Conservation (phyloP, 2,329 filamentous ascomycete species). For the Chaetomium sp. region DNA sequence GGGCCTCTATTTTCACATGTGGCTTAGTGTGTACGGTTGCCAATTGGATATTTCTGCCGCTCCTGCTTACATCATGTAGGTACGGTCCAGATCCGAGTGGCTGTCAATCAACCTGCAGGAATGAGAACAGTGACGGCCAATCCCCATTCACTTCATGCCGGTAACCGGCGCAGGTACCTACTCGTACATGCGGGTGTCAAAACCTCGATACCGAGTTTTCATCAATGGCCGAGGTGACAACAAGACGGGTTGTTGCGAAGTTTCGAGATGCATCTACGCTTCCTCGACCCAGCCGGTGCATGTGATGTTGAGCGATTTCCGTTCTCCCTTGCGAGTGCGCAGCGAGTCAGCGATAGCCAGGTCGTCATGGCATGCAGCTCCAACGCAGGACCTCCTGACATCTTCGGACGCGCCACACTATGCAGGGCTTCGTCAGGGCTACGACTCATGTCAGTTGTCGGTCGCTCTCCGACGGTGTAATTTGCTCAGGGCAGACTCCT, state of each 20-base stretch:
- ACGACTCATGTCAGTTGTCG: slow-evolving; percentile 1
- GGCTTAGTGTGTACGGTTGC: background rate
- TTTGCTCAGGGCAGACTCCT: background rate
- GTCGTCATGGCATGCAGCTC: background rate
- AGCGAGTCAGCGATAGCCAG: background rate
- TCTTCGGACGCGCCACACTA: background rate
- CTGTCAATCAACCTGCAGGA: slow-evolving; percentile 17
- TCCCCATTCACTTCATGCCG: slow-evolving; percentile 14
- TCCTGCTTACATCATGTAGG: slow-evolving; percentile 27
- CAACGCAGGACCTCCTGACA: background rate
- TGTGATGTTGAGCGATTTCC: background rate
- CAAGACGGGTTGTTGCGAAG: background rate
- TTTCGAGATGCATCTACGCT: background rate
- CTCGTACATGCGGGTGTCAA: slow-evolving; percentile 6
- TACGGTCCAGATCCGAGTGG: slow-evolving; percentile 21
- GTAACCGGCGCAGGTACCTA: slow-evolving; percentile 19
- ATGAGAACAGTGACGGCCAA: slow-evolving; percentile 16
- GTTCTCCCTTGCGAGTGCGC: background rate
- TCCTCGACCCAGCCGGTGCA: background rate
- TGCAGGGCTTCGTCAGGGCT: background rate
- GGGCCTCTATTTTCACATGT: slow-evolving; percentile 1
- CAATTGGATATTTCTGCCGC: background rate
- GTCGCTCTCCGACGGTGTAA: slow-evolving; percentile 3
- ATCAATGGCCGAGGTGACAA: background rate
- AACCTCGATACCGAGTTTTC: background rate